Percentiles rank a stretch among this genome's conserved stretches.
phyloP scores from a whole-genome alignment of 345 rosid genomes.

The Psidium friedrichsthalianum region DNA sequence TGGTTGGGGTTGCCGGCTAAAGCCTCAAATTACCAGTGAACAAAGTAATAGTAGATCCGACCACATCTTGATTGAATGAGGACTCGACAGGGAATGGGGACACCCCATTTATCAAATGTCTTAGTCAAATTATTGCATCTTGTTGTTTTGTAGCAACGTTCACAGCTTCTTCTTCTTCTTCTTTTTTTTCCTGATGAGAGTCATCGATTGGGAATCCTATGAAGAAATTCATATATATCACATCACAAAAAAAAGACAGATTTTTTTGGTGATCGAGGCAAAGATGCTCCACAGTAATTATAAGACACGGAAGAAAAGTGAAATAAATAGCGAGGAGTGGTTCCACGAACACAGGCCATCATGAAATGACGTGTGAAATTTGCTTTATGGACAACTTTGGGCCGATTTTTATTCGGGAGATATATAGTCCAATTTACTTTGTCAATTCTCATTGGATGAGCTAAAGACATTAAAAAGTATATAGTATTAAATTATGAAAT shows the following conservation, averaged over 20 bases:
- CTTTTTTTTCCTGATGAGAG: not conserved
- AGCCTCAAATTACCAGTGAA: not conserved
- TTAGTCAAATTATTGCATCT: not conserved
- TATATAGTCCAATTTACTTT: not conserved
- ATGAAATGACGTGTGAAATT: too few relatives aligned
- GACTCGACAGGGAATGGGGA: not conserved
- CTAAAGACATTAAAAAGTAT: not conserved
- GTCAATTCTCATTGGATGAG: not conserved
- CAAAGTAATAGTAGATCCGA: not conserved
- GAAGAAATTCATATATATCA: too few relatives aligned
- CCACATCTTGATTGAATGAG: not conserved
- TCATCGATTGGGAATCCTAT: too few relatives aligned
- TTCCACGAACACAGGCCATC: too few relatives aligned
- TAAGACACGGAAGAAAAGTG: too few relatives aligned
- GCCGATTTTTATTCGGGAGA: too few relatives aligned
- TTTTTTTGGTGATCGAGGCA: too few relatives aligned
- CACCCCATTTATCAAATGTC: not conserved
- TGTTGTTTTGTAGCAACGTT: accelerated
- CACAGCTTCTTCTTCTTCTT: not conserved
- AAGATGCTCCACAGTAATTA: too few relatives aligned
- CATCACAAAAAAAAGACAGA: too few relatives aligned
- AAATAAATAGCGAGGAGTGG: too few relatives aligned
- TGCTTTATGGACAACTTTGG: too few relatives aligned
- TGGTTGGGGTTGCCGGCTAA: accelerated
- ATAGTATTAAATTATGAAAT: not conserved